Evolutionary conservation across 768 basidiomycete genomes (phyloP), one percentile per base, ranked within the genome.

Genomic region (Auricularia cornea): DNA sequence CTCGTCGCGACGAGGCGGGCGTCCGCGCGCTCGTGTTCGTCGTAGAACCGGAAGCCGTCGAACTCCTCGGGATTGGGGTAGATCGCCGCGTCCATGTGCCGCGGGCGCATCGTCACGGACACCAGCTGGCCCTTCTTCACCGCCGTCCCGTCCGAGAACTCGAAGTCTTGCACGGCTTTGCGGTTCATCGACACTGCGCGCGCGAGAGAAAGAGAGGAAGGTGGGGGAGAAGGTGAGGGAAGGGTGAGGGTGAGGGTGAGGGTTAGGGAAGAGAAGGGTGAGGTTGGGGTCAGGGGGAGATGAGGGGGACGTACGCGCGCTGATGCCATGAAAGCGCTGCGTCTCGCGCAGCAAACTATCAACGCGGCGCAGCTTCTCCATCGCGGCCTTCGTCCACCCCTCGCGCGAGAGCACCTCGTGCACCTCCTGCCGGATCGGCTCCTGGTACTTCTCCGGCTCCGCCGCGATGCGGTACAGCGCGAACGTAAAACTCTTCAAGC

Each of bases 101-200:
- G 67, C 3, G 65, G 32, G 3, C 35, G 26, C 4, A 62, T 38
- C 2, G 70, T 65, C 2, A 64, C 68, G 20, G 63, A 59, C 23
- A 76, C 26, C 23, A 69, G 81, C 3, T 61, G 63, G 20, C 69
- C 69, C 23, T 59, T 63, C 26, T 65, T 68, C 30, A 68, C 48
- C 31, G 28, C n/a, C 3, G 65, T 64, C 2, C 69, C 69, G 52
- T 70, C 64, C 1, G 65, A 65, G 41, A 70, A 66, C 3, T 63
- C 64, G 60, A 66, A 52, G 48, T 62, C 59, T 30, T 66, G 59
- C 59, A 70, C 12, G 18, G 66, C 65, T 31, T 41, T 44, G 6
- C 69, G 66, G 2, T 59, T 59, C 60, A 65, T 23, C 60, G 40
- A 56, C 18, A 59, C 64, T 65, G n/a, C n/a, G n/a, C n/a, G n/a